Conservation (phyloP, 192 early-diverging fungal genomes). For the Coemansia javaensis region DNA sequence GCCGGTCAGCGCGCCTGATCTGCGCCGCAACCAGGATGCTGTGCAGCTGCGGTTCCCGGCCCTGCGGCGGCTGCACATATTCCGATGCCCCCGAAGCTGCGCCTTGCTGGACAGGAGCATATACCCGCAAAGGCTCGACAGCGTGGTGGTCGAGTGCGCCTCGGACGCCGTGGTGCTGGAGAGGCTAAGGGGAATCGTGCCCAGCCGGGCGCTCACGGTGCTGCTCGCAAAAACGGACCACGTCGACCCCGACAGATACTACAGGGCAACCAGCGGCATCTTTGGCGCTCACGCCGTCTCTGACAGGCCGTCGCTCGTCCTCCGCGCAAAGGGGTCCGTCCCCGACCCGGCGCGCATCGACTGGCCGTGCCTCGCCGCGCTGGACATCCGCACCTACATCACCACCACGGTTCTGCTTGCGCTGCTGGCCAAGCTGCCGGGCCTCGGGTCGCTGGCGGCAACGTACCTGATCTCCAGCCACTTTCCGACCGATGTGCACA, state of each 20-base stretch:
- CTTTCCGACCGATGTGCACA: not conserved
- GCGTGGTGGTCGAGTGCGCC: not conserved
- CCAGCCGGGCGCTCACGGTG: slow-evolving; percentile 1
- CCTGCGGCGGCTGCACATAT: not conserved
- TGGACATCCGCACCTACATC: not conserved
- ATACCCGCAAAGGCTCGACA: slow-evolving; percentile 3
- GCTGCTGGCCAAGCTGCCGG: slow-evolving; percentile 2
- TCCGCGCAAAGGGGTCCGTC: slow-evolving; percentile 2
- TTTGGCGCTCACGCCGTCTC: not conserved
- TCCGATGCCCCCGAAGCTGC: slow-evolving; percentile 5
- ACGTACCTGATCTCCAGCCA: slow-evolving; percentile 12
- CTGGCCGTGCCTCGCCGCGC: not conserved
- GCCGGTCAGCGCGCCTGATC: not conserved
- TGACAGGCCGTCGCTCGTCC: not conserved
- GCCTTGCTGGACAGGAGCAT: not conserved
- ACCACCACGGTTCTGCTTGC: not conserved
- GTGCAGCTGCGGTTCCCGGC: not conserved
- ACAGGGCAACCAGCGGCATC: not conserved
- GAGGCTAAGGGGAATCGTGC: not conserved
- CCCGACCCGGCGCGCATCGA: slow-evolving; percentile 2
- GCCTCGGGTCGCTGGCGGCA: not conserved
- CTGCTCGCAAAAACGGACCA: not conserved
- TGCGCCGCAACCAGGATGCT: not conserved
- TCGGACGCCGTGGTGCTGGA: not conserved
- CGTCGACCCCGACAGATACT: not conserved